Evolutionary conservation across 352 stramenopile species (phyloP).

Genomic region (Aphanomyces astaci): DNA sequence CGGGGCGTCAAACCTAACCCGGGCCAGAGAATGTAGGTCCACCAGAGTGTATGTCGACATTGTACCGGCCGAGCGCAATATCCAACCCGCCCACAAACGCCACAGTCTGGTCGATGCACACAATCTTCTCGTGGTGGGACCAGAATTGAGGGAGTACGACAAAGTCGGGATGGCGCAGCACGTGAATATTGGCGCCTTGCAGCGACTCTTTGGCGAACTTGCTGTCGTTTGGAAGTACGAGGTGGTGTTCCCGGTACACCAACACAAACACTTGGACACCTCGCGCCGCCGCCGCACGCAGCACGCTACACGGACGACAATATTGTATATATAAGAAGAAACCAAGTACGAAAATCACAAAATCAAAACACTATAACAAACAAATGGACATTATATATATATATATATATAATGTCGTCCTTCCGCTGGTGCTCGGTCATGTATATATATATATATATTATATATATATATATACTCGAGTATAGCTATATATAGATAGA

Average conservation of each 20-base stretch:
- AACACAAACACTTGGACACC: conserved; percentile 28
- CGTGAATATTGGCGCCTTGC: conserved; percentile 24
- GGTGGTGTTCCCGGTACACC: conserved; percentile 26
- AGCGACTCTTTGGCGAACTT: conserved; percentile 21
- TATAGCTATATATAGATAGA: no score
- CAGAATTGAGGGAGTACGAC: conserved; percentile 25
- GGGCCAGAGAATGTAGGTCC: background rate
- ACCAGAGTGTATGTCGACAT: background rate
- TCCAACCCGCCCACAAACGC: conserved; percentile 29
- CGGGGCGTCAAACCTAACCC: conserved; percentile 13
- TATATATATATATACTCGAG: no score
- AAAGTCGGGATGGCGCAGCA: conserved; percentile 28
- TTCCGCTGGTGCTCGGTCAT: no score
- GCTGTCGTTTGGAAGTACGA: conserved; percentile 24
- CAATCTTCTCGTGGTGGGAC: conserved; percentile 30
- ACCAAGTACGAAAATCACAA: no score
- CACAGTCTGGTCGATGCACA: conserved; percentile 26
- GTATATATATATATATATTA: no score
- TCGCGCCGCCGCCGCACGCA: conserved; percentile 1
- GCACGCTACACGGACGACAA: conserved; percentile 9
- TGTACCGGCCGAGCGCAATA: conserved; percentile 27
- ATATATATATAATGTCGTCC: no score
- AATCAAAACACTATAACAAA: no score
- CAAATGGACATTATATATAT: no score
- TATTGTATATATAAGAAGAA: no score